Conservation (phyloP, 768 basidiomycete species). For the Mycena indigotica region DNA sequence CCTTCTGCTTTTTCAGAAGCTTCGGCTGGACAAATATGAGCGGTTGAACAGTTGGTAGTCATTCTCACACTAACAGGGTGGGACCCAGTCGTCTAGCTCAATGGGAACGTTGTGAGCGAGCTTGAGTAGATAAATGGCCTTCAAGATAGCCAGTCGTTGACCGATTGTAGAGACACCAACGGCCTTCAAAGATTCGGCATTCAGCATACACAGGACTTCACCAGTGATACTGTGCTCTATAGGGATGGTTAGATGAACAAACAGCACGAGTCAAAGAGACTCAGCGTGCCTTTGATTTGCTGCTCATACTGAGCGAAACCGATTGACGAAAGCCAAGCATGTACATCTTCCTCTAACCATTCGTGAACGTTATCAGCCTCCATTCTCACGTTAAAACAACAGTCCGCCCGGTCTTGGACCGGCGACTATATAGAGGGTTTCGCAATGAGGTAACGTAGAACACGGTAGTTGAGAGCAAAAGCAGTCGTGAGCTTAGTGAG, state of each 20-base stretch:
- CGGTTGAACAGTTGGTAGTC: slow-evolving; percentile 30
- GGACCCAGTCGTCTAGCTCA: slow-evolving; percentile 82
- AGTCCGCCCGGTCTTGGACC: no score
- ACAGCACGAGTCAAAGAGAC: no score
- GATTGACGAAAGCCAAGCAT: slow-evolving; percentile 72
- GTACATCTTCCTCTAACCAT: slow-evolving; percentile 81
- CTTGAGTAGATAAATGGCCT: slow-evolving; percentile 89
- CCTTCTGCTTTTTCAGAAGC: slow-evolving; percentile 54
- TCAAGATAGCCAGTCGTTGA: slow-evolving; percentile 88
- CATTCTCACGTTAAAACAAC: slow-evolving; percentile 15
- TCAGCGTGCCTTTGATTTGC: slow-evolving; percentile 78
- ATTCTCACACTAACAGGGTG: slow-evolving; percentile 69
- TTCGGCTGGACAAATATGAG: slow-evolving; percentile 57
- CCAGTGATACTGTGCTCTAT: slow-evolving; percentile 92
- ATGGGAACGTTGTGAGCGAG: slow-evolving; percentile 80
- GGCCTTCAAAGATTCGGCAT: slow-evolving; percentile 81
- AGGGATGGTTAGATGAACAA: slow-evolving; percentile 3
- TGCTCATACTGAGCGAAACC: slow-evolving; percentile 86
- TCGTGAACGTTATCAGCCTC: slow-evolving; percentile 50
- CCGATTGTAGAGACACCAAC: slow-evolving; percentile 90
- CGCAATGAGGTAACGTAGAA: slow-evolving; percentile 15
- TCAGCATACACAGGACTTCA: slow-evolving; percentile 82
- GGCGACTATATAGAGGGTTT: no score
- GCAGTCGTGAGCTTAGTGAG: not conserved
- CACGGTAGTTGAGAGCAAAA: not conserved